phyloP scores from a whole-genome alignment of 177 flowering plant species.

The Telopea speciosissima region DNA sequence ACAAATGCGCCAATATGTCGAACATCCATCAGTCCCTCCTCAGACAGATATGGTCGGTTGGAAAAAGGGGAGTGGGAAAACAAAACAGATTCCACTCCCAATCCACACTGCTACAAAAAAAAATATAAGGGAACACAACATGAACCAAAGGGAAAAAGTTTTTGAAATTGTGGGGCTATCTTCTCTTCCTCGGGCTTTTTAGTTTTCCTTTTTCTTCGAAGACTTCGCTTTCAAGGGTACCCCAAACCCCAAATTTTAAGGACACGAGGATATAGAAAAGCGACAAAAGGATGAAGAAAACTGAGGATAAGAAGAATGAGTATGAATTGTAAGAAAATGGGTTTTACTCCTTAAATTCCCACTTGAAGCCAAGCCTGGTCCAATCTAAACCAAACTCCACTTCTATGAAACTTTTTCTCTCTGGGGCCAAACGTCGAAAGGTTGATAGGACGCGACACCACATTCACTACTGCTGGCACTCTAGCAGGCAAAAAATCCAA shows the following conservation, averaged over 20 bases:
- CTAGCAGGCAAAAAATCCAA: not conserved
- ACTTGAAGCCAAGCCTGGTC: not conserved
- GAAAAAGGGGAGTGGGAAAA: too few relatives aligned
- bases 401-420: not conserved
- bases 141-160: not conserved
- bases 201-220: not conserved
- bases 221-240: not conserved
- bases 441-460: too few relatives aligned
- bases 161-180: too few relatives aligned
- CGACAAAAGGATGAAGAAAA: not conserved
- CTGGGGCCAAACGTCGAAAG: too few relatives aligned
- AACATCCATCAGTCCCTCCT: too few relatives aligned
- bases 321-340: too few relatives aligned
- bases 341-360: not conserved
- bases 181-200: not conserved
- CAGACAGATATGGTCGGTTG: slow-evolving; percentile 17
- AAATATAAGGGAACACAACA: not conserved
- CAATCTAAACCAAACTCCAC: not conserved
- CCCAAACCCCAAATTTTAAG: slow-evolving; percentile 15
- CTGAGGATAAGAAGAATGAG: not conserved
- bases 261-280: not conserved
- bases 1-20: too few relatives aligned
- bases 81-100: slow-evolving; percentile 10
- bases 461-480: not conserved
- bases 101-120: slow-evolving; percentile 14